Evolutionary conservation across 2,329 filamentous ascomycete genomes (phyloP).

Genomic region (Tothia fuscella): DNA sequence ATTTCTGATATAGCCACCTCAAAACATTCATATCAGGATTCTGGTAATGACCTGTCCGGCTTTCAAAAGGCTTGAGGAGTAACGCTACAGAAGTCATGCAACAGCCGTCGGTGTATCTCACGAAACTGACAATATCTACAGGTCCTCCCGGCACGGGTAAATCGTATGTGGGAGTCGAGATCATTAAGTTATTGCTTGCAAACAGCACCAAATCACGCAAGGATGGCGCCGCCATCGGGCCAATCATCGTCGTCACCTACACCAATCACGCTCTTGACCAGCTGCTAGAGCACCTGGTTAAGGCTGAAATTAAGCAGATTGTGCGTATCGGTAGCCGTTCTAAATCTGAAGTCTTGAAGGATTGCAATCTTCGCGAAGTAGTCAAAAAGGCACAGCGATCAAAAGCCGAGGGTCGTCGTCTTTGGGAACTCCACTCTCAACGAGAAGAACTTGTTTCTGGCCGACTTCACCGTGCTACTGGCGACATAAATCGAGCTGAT

Average conservation of each 20-base stretch:
- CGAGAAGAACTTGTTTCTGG: no score
- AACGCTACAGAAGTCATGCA: no score
- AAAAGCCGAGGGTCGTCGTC: neutral
- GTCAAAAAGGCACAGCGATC: constrained; percentile 10
- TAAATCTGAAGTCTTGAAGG: constrained; percentile 40
- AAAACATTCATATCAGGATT: no score
- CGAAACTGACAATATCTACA: no score
- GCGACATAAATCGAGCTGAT: neutral
- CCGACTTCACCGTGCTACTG: neutral
- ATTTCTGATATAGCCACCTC: no score
- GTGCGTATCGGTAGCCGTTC: constrained; percentile 51
- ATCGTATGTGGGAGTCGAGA: constrained; percentile 44
- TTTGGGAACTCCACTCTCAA: neutral
- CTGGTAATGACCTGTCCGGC: no score
- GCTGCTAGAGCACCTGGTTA: constrained; percentile 47
- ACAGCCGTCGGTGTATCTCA: no score
- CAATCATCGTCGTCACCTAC: constrained; percentile 37
- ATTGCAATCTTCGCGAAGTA: constrained; percentile 38
- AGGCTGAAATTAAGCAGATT: constrained; percentile 36
- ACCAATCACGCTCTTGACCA: constrained; percentile 46
- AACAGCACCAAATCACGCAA: neutral
- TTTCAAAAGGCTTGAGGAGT: no score
- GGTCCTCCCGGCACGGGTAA: constrained; percentile 44
- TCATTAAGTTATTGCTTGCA: constrained; percentile 45
- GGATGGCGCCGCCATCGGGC: constrained; percentile 25